A percentile compares a stretch with the other conserved stretches of the same genome.
phyloP scores from a whole-genome alignment of 331 rosid genomes.

The Erythrophleum ivorense region DNA sequence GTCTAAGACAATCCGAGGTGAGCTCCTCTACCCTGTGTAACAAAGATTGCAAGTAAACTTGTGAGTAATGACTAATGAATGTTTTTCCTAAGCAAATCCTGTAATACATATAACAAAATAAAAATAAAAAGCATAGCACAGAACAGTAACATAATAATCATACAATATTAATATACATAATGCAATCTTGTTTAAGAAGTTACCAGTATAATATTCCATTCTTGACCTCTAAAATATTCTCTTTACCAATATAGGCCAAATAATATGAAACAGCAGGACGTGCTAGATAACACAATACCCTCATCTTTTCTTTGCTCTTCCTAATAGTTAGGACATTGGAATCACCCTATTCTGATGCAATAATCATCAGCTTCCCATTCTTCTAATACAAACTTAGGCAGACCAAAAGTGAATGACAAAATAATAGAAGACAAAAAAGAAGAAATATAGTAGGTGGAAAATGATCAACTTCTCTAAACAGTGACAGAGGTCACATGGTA shows the following conservation, averaged over 20 bases:
- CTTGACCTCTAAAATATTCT: constrained; percentile 14
- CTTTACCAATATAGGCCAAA: constrained; percentile 2
- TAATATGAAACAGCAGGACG: background rate
- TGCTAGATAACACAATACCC: background rate
- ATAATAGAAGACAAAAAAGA: constrained; percentile 3
- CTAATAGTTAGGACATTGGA: background rate
- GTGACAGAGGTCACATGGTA: constrained; percentile 9
- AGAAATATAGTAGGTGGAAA: constrained; percentile 2
- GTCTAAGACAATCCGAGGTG: constrained; percentile 59
- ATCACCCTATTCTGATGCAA: background rate
- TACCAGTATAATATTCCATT: constrained; percentile 12
- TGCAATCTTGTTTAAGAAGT: constrained; percentile 15
- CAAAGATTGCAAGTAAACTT: constrained; percentile 40
- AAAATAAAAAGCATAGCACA: background rate
- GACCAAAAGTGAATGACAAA: background rate
- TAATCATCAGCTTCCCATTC: constrained; percentile 15
- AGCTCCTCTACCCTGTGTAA: constrained; percentile 80
- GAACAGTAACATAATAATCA: constrained; percentile 2
- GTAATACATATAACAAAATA: background rate
- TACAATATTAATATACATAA: background rate
- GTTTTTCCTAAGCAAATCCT: constrained; percentile 21
- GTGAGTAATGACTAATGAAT: constrained; percentile 6
- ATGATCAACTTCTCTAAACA: constrained; percentile 10
- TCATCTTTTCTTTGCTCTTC: background rate
- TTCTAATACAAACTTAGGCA: background rate